These are phyloP conservation scores for Casuarina cunninghamiana DNA, from an alignment of 306 rosid genomes.

Conservation along the genomic window DNA sequence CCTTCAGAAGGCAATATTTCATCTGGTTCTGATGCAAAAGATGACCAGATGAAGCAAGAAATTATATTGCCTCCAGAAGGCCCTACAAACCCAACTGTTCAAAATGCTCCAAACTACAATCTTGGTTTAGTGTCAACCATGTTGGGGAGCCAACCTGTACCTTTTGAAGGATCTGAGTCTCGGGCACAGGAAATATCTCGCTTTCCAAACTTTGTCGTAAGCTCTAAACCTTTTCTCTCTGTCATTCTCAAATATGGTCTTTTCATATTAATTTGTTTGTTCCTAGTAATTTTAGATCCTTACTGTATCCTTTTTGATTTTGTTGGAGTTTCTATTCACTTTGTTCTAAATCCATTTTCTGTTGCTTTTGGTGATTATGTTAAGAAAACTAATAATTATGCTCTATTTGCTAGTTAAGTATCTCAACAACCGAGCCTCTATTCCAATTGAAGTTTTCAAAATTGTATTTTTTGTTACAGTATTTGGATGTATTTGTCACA, in stretches of 20 bases:
- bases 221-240: slow-evolving; percentile 17
- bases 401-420: neutral
- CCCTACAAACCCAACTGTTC: slow-evolving; percentile 36
- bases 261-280: neutral
- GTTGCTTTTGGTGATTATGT: neutral
- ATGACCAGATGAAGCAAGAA: slow-evolving; percentile 52
- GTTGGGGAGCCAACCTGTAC: slow-evolving; percentile 33
- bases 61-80: slow-evolving; percentile 42
- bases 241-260: neutral
- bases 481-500: neutral
- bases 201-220: slow-evolving; percentile 34
- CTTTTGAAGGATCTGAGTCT: slow-evolving; percentile 28
- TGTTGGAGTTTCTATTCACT: neutral
- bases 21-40: slow-evolving; percentile 35
- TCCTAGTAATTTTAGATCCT: neutral
- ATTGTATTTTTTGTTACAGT: neutral
- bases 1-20: slow-evolving; percentile 41
- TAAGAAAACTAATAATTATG: neutral
- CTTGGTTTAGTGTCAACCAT: slow-evolving; percentile 32
- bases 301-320: neutral
- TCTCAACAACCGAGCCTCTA: neutral
- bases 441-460: neutral
- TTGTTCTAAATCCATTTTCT: neutral
- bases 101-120: slow-evolving; percentile 30
- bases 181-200: slow-evolving; percentile 32